Evolutionary conservation across 1,284 basidiomycete genomes (phyloP).

Genomic region (Cutaneotrichosporon daszewskae): DNA sequence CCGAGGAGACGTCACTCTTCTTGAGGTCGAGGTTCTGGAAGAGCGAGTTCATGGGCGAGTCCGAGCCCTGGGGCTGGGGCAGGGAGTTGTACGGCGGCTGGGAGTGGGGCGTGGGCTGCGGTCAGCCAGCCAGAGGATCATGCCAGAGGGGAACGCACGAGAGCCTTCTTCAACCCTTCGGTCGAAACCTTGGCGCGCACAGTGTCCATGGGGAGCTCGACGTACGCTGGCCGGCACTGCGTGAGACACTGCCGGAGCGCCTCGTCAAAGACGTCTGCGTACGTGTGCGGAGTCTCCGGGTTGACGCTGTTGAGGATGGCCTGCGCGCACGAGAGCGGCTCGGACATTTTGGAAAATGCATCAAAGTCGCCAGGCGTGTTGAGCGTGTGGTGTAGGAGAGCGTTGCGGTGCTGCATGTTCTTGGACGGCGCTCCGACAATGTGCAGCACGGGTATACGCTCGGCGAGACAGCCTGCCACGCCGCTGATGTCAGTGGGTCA

Average conservation of each 20-base stretch:
- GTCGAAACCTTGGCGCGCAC: slow-evolving; percentile 65
- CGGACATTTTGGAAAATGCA: slow-evolving; percentile 70
- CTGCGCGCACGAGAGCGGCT: slow-evolving; percentile 68
- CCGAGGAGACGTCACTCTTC: slow-evolving; percentile 50
- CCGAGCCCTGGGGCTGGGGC: not conserved
- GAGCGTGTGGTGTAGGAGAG: slow-evolving; percentile 76
- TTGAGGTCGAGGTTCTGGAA: slow-evolving; percentile 1
- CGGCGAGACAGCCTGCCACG: slow-evolving; percentile 57
- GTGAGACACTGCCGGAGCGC: slow-evolving; percentile 66
- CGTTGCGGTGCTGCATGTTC: slow-evolving; percentile 46
- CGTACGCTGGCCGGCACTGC: slow-evolving; percentile 77
- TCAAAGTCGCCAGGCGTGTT: slow-evolving; percentile 69
- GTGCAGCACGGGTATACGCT: slow-evolving; percentile 88
- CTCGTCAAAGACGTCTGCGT: slow-evolving; percentile 66
- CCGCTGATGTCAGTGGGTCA: slow-evolving; percentile 36
- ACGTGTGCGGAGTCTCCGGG: slow-evolving; percentile 51
- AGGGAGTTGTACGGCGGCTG: slow-evolving; percentile 9
- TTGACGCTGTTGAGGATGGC: slow-evolving; percentile 56
- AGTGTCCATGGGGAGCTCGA: slow-evolving; percentile 81
- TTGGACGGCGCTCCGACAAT: slow-evolving; percentile 76
- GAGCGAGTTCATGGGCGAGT: slow-evolving; percentile 7
- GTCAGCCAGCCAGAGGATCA: slow-evolving; percentile 5
- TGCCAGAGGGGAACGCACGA: not conserved
- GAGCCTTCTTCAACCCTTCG: slow-evolving; percentile 55
- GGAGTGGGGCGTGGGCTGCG: slow-evolving; percentile 18